phyloP scores from a whole-genome alignment of 2,329 filamentous ascomycete genomes.

The Alternaria incomplexa region DNA sequence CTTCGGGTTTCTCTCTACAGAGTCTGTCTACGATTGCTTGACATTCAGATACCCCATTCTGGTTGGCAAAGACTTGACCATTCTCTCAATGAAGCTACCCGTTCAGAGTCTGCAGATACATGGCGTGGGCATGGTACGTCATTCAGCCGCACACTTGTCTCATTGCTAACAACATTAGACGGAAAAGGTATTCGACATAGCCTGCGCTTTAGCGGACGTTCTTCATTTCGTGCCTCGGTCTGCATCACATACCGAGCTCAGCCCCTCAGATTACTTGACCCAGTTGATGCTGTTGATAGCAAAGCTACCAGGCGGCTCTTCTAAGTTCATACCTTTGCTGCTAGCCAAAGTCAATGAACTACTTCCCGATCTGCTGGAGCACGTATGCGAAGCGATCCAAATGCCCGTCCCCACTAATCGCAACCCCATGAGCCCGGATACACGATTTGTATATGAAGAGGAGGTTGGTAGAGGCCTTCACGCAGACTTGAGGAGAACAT shows the following conservation, averaged over 20 bases:
- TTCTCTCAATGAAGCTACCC: conserved; percentile 37
- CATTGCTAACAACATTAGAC: conserved; percentile 21
- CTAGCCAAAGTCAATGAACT: conserved; percentile 35
- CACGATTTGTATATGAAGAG: conserved; percentile 33
- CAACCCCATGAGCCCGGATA: conserved; percentile 31
- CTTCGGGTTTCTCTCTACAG: conserved; percentile 59
- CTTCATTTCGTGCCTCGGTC: conserved; percentile 29
- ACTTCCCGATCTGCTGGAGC: conserved; percentile 24
- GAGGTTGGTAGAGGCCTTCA: conserved; percentile 31
- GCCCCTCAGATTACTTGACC: conserved; percentile 26
- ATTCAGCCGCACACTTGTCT: background rate
- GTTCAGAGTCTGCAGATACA: conserved; percentile 32
- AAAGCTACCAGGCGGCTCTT: conserved; percentile 30
- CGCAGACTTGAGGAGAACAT: background rate
- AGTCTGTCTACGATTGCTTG: conserved; percentile 58
- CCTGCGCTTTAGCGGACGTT: conserved; percentile 36
- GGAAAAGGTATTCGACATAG: conserved; percentile 40
- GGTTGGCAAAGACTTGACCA: conserved; percentile 66
- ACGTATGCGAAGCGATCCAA: conserved; percentile 22
- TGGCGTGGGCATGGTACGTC: conserved; percentile 36
- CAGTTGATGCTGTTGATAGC: conserved; percentile 24
- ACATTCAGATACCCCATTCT: conserved; percentile 69
- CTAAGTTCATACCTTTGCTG: conserved; percentile 35
- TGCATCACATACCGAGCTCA: conserved; percentile 20
- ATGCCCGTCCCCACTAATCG: conserved; percentile 12